phyloP scores from a whole-genome alignment of 2,329 filamentous ascomycete species.

The Fusarium drepaniforme region DNA sequence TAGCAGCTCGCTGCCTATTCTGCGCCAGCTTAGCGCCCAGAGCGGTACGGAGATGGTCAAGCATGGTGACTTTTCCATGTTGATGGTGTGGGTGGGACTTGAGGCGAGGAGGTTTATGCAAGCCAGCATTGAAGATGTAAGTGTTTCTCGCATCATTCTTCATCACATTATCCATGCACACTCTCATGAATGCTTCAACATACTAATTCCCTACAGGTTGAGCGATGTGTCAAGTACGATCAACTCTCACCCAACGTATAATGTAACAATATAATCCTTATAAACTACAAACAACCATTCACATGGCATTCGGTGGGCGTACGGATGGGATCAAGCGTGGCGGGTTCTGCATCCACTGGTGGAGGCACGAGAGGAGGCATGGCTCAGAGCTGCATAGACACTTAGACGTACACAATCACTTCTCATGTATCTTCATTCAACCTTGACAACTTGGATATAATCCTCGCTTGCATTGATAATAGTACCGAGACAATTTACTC shows the following conservation, averaged over 20 bases:
- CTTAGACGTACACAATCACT: conserved; percentile 14
- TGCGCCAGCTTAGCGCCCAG: conserved; percentile 87
- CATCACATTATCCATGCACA: background rate
- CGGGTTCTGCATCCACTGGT: background rate
- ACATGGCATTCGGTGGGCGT: conserved; percentile 28
- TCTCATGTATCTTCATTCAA: conserved; percentile 1
- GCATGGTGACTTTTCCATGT: conserved; percentile 83
- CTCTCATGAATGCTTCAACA: background rate
- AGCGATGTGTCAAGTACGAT: conserved; percentile 92
- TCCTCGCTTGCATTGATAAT: background rate
- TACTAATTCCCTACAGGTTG: conserved; percentile 67
- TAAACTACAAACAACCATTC: conserved; percentile 11
- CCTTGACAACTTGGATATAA: background rate
- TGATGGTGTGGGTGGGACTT: conserved; percentile 91
- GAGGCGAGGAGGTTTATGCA: conserved; percentile 92
- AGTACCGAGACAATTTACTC: conserved; percentile 4
- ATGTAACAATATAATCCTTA: conserved; percentile 27
- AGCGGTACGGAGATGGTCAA: conserved; percentile 77
- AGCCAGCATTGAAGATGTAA: conserved; percentile 88
- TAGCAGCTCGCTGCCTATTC: conserved; percentile 86
- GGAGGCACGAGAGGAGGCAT: background rate
- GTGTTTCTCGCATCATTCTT: conserved; percentile 48
- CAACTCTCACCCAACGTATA: conserved; percentile 88
- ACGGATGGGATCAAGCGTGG: conserved; percentile 1
- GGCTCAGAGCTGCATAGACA: conserved; percentile 1